phyloP scores from a whole-genome alignment of 108 stramenopile genomes.

The Seminavis robusta region DNA sequence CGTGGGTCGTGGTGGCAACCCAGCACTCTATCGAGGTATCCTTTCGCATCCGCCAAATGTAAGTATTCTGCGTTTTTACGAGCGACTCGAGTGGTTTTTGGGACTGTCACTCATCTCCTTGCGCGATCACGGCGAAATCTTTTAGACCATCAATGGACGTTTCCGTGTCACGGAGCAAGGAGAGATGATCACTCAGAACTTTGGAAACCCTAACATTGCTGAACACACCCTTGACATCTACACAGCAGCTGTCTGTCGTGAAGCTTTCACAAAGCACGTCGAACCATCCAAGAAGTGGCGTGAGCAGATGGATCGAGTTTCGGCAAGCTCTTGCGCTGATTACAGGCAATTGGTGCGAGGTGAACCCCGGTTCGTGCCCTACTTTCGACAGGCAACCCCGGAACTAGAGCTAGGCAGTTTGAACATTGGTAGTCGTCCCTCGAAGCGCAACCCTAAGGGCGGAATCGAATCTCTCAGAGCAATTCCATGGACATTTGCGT shows the following conservation, averaged over 20 bases:
- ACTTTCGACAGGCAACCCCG: conserved; percentile 97
- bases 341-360: conserved; percentile 87
- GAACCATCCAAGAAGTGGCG: conserved; percentile 77
- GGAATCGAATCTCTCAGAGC: conserved; percentile 95
- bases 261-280: conserved; percentile 69
- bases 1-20: conserved; percentile 96
- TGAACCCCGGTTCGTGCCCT: conserved; percentile 93
- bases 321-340: conserved; percentile 69
- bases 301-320: conserved; percentile 78
- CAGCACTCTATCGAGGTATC: conserved; percentile 77
- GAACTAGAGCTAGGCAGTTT: conserved; percentile 89
- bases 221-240: conserved; percentile 93
- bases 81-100: no score
- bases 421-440: conserved; percentile 93
- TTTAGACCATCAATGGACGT: conserved; percentile 95
- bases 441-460: conserved; percentile 94
- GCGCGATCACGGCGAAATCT: no score
- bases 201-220: conserved; percentile 85
- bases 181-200: conserved; percentile 98
- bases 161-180: conserved; percentile 99
- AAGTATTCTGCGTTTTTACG: no score
- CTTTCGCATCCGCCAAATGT: conserved; percentile 91
- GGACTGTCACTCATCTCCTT: no score
- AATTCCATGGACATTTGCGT: conserved; percentile 98
- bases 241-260: conserved; percentile 91